Evolutionary conservation across 768 basidiomycete genomes (phyloP).

Genomic region (Dentipellis fragilis): DNA sequence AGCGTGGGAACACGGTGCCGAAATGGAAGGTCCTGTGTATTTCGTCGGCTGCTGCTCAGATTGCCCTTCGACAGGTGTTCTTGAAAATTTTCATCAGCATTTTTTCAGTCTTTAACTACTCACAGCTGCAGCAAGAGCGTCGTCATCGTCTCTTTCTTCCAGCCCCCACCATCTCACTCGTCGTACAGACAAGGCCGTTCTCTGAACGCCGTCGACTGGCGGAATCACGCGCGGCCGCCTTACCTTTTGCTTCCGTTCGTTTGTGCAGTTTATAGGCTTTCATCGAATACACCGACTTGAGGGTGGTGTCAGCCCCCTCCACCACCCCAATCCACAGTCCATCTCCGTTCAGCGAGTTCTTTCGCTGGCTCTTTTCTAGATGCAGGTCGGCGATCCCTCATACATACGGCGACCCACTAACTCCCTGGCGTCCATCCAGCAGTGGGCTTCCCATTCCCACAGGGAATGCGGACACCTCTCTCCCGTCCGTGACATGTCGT

Average conservation of each 20-base stretch:
- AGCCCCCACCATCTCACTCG: background rate
- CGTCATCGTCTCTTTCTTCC: background rate
- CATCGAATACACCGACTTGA: too few relatives aligned
- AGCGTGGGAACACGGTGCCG: conserved; percentile 6
- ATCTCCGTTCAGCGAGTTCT: background rate
- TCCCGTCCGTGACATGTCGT: too few relatives aligned
- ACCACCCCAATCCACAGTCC: background rate
- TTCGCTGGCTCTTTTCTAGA: background rate
- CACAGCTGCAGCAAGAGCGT: background rate
- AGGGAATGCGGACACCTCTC: background rate
- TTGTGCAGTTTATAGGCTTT: too few relatives aligned
- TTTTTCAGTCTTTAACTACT: conserved; percentile 5
- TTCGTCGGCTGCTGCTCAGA: background rate
- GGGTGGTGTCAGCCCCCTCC: too few relatives aligned
- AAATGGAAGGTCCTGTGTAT: conserved; percentile 6
- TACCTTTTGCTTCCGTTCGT: too few relatives aligned
- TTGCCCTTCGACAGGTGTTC: conserved; percentile 7
- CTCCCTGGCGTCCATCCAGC: background rate
- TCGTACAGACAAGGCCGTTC: background rate
- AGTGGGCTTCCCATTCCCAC: background rate
- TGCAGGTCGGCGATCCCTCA: background rate
- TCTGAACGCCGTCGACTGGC: too few relatives aligned
- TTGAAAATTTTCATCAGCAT: conserved; percentile 16
- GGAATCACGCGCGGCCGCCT: too few relatives aligned
- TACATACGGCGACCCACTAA: background rate